These are phyloP conservation scores for Chrysanthemum makinoi DNA, from an alignment of 129 eudicot genomes.

Conservation along the genomic window DNA sequence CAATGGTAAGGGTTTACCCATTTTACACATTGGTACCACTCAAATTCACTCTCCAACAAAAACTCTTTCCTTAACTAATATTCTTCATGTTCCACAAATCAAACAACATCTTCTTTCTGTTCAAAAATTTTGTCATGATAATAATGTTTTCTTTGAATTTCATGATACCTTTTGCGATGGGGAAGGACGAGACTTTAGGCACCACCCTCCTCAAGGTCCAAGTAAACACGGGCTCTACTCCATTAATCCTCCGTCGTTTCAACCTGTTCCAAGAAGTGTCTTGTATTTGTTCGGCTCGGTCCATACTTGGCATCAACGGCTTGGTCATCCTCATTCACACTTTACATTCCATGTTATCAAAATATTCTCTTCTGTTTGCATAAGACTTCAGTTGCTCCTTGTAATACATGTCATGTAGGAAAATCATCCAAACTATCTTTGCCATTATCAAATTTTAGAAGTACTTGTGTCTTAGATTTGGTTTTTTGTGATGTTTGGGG, in stretches of 20 bases:
- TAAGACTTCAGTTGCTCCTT: neutral
- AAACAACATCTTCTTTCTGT: neutral
- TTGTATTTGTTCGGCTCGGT: neutral
- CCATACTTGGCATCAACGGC: neutral
- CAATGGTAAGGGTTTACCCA: conserved; percentile 2
- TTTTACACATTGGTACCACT: neutral
- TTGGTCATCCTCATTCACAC: conserved; percentile 1
- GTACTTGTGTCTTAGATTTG: neutral
- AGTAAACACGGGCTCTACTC: neutral
- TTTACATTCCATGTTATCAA: neutral
- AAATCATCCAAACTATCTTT: conserved; percentile 1
- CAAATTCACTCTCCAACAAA: neutral
- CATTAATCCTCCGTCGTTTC: neutral
- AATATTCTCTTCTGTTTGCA: neutral
- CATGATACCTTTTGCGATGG: neutral
- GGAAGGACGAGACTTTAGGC: neutral
- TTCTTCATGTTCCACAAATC: neutral
- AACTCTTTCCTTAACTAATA: neutral
- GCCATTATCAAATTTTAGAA: neutral
- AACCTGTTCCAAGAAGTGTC: neutral
- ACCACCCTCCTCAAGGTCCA: conserved; percentile 10
- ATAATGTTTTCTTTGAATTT: neutral
- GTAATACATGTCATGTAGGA: neutral
- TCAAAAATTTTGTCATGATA: conserved; percentile 3
- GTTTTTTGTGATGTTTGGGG: conserved; percentile 3